Evolutionary conservation across 2,329 filamentous ascomycete genomes (phyloP), one percentile per base, ranked within the genome.

Genomic region (Penicillium sp.): DNA sequence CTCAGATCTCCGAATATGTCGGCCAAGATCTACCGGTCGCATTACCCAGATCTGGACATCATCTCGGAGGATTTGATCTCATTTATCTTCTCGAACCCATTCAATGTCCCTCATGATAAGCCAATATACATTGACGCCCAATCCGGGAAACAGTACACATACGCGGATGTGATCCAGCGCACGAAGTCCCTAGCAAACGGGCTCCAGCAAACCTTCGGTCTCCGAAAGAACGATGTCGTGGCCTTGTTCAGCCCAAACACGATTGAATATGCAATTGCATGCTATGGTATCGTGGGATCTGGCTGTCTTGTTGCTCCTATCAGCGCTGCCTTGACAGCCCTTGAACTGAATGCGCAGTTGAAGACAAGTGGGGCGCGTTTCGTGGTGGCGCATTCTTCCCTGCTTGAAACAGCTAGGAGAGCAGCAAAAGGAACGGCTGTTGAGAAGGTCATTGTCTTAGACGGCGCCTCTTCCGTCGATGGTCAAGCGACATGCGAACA

Each of bases 311-410:
- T 64, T 3, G 41, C 62, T 1, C 63, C 63, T 2, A 61, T 55
- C 13, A 65, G 62, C 35, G 62, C 63, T 16, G 60, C 62, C 2
- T 57, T 64, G 52, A 64, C 63, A 1, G 33, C 39, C 1, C 22
- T 57, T 13, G 63, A 65, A 26, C 46, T 65, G 10, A 63, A 65
- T 10, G 62, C 62, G n/a, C 63, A 65, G 35, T 56, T 65, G 24
- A 63, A 63, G 45, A 63, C 62, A 6, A 64, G 60, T 39, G 27
- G 50, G 4, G 63, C 62, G 11, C 58, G 57, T n/a, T 64, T 63
- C 26, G 39, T 65, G n/a, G 49, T 65, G 35, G 60, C 53, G 5
- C 63, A 65, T 24, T 63, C 62, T 1, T 56, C 60, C 3, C 48
- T 64, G n/a, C 13, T 59, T 14, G 44, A 57, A 11, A 65, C 60